These are phyloP conservation scores for Pogostemon cablin DNA, from an alignment of 257 asterid species.

Conservation along the genomic window DNA sequence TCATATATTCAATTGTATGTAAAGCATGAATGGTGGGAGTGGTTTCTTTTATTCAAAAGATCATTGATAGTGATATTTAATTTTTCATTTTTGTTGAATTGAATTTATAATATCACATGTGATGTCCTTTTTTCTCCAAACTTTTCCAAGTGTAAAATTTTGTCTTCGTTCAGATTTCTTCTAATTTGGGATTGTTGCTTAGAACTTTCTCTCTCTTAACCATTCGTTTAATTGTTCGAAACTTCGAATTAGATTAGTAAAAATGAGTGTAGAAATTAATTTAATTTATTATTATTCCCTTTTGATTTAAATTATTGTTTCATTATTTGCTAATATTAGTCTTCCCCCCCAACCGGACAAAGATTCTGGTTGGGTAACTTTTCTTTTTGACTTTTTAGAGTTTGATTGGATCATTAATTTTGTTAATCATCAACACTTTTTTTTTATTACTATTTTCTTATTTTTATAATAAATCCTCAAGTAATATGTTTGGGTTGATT, in stretches of 20 bases:
- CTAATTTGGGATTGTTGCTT: background rate
- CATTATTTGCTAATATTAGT: slow-evolving; percentile 15
- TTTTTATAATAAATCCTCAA: background rate
- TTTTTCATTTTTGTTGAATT: too few relatives aligned
- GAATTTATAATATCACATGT: background rate
- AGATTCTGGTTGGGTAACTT: slow-evolving; percentile 10
- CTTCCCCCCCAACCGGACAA: slow-evolving; percentile 19
- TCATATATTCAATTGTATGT: background rate
- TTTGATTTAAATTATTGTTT: background rate
- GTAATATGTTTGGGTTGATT: too few relatives aligned
- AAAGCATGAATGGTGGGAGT: slow-evolving; percentile 2
- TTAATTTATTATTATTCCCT: background rate
- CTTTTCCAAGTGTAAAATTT: slow-evolving; percentile 17
- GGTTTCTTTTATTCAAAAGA: slow-evolving; percentile 13
- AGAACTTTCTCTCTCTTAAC: background rate
- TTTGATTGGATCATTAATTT: background rate
- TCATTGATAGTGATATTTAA: slow-evolving; percentile 37
- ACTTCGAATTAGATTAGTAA: background rate
- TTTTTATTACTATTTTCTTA: background rate
- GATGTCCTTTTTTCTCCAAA: background rate
- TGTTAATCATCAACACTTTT: background rate
- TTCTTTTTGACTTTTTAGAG: slow-evolving; percentile 17
- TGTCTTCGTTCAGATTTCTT: slow-evolving; percentile 2
- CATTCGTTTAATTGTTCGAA: background rate
- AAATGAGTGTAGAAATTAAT: background rate